A percentile compares a stretch with the other conserved stretches of the same genome.
Evolutionary conservation across 371 early-diverging fungal genomes (phyloP).

Genomic region (Apophysomyces elegans): DNA sequence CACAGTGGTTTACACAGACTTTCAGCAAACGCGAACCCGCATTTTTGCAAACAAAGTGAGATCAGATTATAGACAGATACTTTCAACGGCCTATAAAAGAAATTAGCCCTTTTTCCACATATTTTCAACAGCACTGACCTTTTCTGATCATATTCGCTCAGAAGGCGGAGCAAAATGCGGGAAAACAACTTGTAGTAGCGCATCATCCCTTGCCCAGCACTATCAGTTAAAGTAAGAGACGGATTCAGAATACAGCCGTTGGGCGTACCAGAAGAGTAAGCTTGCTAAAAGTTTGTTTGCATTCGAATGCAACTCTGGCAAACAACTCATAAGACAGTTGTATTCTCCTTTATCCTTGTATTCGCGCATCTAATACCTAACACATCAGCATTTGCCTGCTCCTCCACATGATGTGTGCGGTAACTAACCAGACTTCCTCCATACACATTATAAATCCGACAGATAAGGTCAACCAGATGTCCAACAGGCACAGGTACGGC

Average conservation of each 20-base stretch:
- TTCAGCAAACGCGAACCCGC: slow-evolving; percentile 46
- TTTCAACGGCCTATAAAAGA: slow-evolving; percentile 31
- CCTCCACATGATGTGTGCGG: too few species aligned
- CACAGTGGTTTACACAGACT: slow-evolving; percentile 39
- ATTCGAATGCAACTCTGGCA: slow-evolving; percentile 44
- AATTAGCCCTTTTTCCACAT: neutral
- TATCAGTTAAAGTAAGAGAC: slow-evolving; percentile 10
- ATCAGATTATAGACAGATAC: slow-evolving; percentile 43
- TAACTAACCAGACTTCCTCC: slow-evolving; percentile 47
- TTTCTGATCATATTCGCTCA: slow-evolving; percentile 43
- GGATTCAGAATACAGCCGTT: neutral
- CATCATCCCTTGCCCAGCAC: slow-evolving; percentile 44
- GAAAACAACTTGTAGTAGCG: slow-evolving; percentile 45
- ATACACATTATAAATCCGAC: slow-evolving; percentile 53
- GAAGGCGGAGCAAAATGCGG: slow-evolving; percentile 40
- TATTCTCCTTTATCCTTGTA: slow-evolving; percentile 27
- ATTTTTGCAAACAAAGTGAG: slow-evolving; percentile 48
- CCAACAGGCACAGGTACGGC: slow-evolving; percentile 51
- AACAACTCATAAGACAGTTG: slow-evolving; percentile 40
- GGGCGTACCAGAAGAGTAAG: slow-evolving; percentile 44
- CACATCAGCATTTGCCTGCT: neutral
- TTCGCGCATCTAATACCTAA: slow-evolving; percentile 23
- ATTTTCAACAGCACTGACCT: slow-evolving; percentile 21
- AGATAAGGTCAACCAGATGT: slow-evolving; percentile 44
- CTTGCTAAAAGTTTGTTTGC: slow-evolving; percentile 45